These are phyloP conservation scores for Oryza meridionalis DNA, from an alignment of 176 grass and related monocot genomes.

Conservation along the genomic window DNA sequence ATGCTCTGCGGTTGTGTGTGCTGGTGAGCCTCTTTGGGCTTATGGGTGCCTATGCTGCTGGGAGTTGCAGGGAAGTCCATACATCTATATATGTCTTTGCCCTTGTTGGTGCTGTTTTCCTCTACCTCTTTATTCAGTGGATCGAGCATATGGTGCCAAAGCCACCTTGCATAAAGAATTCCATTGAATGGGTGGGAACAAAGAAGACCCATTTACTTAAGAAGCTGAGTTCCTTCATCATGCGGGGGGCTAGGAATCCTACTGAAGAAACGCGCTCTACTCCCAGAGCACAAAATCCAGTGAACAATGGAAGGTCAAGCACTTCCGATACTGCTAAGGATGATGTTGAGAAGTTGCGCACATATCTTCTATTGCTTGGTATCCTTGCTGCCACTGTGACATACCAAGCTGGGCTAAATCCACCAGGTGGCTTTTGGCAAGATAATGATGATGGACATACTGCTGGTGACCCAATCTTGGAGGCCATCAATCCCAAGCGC, in stretches of 20 bases:
- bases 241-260: neutral
- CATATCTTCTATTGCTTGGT: constrained; percentile 48
- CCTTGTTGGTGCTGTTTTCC: constrained; percentile 38
- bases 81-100: constrained; percentile 49
- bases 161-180: neutral
- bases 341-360: constrained; percentile 36
- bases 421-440: constrained; percentile 48
- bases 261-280: neutral
- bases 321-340: neutral
- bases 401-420: constrained; percentile 51
- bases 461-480: constrained; percentile 37
- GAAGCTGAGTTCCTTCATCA: constrained; percentile 16
- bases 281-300: too few species aligned
- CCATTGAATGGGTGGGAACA: neutral
- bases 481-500: neutral
- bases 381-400: constrained; percentile 49
- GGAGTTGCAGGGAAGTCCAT: constrained; percentile 48
- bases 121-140: constrained; percentile 39
- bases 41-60: constrained; percentile 50
- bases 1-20: constrained; percentile 48
- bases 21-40: constrained; percentile 49
- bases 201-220: neutral
- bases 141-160: constrained; percentile 25
- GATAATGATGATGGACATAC: neutral
- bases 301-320: too few species aligned